Evolutionary conservation across 1,139 yeast species (phyloP), one percentile per base, ranked within the genome.

Genomic region (Pichia sorboxylosa): DNA sequence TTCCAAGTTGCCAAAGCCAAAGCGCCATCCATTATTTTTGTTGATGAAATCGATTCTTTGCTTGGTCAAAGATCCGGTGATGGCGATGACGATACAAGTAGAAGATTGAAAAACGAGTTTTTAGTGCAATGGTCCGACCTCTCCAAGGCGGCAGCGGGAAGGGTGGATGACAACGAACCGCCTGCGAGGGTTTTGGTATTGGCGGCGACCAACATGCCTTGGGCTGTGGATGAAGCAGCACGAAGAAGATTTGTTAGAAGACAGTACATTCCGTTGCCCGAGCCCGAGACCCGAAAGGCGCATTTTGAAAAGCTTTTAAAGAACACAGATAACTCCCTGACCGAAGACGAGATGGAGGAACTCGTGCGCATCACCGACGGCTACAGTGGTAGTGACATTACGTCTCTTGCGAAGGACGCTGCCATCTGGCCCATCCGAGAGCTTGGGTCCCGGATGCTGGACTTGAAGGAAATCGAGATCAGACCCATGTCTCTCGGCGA

Each of bases 181-280:
- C 29, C 40, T 6, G 75, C 74, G 40, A 62, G 97, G 35, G 98
- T 90, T 4, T 64, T 90, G 21, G 94, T 90, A 4, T 61, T 90
- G 26, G 98, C 97, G 0, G 98, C 98, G 1, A 90, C 99, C 0
- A 90, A 90, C 53, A 58, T 90, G 43, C 99, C 99, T 0, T 90
- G 99, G 99, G 80, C 85, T 4, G 87, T 90, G 41, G 99, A 90
- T 57, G 98, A 92, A 53, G 98, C 98, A 3, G 99, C 98, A 0
- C 64, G 98, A 48, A 69, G 98, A 53, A 69, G 98, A 46, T 90
- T 90, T 59, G 95, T 83, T 5, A 69, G 94, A 43, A 64, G 97
- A 35, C 96, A 85, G 52, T 87, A 90, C 55, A 90, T 90, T 35
- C 98, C 98, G 3, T 61, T 90, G 35, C 98, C 98, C 0, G 98